Conservation (phyloP, 164 flowering plant genomes). For the Vitis amurensis region DNA sequence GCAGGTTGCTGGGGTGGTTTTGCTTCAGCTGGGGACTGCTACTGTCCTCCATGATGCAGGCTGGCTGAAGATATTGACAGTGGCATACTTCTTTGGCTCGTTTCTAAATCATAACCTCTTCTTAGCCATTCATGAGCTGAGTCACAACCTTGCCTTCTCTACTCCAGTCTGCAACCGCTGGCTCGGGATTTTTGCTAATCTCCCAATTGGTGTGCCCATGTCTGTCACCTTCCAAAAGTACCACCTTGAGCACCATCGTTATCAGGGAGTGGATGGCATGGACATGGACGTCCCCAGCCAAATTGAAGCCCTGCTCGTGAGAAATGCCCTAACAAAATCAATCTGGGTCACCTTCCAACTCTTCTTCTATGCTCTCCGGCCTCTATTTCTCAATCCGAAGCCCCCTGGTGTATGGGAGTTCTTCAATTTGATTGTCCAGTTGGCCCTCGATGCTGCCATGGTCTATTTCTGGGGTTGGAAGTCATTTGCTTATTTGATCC, state of each 20-base stretch:
- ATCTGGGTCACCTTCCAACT: constrained; percentile 89
- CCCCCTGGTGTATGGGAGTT: constrained; percentile 97
- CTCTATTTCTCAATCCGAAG: constrained; percentile 90
- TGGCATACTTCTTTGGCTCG: constrained; percentile 93
- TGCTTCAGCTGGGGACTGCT: constrained; percentile 84
- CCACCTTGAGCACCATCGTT: constrained; percentile 92
- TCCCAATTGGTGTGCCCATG: constrained; percentile 95
- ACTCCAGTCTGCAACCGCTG: constrained; percentile 86
- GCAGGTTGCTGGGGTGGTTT: constrained; percentile 77
- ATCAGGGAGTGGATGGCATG: constrained; percentile 90
- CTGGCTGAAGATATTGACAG: constrained; percentile 67
- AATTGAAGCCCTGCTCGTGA: constrained; percentile 64
- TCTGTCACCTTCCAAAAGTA: constrained; percentile 96
- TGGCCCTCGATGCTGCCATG: constrained; percentile 62
- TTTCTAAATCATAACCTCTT: constrained; percentile 94
- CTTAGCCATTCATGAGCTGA: constrained; percentile 93
- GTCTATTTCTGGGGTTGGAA: constrained; percentile 80
- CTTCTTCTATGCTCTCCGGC: constrained; percentile 91
- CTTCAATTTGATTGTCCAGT: constrained; percentile 61
- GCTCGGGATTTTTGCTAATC: constrained; percentile 96
- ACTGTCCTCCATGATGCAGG: constrained; percentile 53
- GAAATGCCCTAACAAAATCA: constrained; percentile 58
- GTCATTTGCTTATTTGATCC: constrained; percentile 75
- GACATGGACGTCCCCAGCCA: constrained; percentile 92
- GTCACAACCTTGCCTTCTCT: constrained; percentile 96